Evolutionary conservation across 176 grass and related monocot genomes (phyloP).

Genomic region (Oryza longistaminata): DNA sequence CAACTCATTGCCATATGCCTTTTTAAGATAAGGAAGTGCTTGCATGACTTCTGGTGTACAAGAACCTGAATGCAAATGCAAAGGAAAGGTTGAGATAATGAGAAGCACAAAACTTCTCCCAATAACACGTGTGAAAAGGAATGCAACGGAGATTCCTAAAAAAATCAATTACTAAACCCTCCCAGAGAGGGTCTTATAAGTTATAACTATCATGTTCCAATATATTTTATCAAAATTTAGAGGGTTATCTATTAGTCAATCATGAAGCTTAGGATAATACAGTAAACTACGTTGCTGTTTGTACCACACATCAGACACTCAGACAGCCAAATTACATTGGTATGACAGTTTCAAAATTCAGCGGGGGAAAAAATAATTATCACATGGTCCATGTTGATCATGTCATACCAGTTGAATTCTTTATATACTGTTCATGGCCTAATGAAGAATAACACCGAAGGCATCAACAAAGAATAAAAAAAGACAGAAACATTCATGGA

Average conservation of each 20-base stretch:
- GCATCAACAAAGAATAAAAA: background rate
- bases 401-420: background rate
- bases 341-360: background rate
- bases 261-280: background rate
- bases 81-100: constrained; percentile 1
- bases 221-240: background rate
- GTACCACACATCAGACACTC: background rate
- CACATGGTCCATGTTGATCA: background rate
- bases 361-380: background rate
- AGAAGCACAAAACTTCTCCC: background rate
- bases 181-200: background rate
- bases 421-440: background rate
- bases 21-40: constrained; percentile 82
- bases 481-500: background rate
- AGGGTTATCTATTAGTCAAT: background rate
- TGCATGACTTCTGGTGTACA: constrained; percentile 83
- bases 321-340: background rate
- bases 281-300: background rate
- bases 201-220: background rate
- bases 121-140: background rate
- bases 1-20: constrained; percentile 69
- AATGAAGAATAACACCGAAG: background rate
- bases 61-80: constrained; percentile 56
- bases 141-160: background rate
- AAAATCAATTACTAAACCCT: background rate